Evolutionary conservation across 192 early-diverging fungal genomes (phyloP), one percentile per base, ranked within the genome.

Genomic region (Haplosporangium gracile): DNA sequence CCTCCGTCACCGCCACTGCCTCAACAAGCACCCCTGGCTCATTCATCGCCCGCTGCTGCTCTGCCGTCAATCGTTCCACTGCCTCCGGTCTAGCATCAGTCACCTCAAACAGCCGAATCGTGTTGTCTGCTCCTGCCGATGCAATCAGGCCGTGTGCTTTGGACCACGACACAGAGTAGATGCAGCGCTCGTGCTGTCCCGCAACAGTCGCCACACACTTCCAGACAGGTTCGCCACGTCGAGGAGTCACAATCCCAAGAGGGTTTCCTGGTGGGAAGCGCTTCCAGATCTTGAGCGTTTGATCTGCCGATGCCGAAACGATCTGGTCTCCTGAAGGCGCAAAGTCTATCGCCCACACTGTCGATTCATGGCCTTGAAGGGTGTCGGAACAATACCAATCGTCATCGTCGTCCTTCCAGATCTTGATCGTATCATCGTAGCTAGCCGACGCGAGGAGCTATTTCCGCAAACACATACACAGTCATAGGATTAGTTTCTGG

Each of bases 331-430:
- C 94, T 9, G 89, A 75, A 10, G 88, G 89, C 81, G 97, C 93
- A 74, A 99, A 99, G 75, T 98, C 98, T 4, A 97, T 93, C 0
- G 90, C 92, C 98, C 98, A 99, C 4, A 99, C 97, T 0, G 98
- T 99, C 29, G 96, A 97, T 26, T 90, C 90, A 78, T 98, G 97
- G 11, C 96, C 97, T 20, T 92, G 88, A 38, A 99, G 89, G 20
- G 96, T 96, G 65, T 96, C 95, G 29, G 95, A 93, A 78, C 96
- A 97, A 82, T 95, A 95, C 98, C 98, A 99, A 88, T 99, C 98
- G 78, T 99, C 98, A 75, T 96, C 95, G 76, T 99, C 96, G 40
- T 99, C 98, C 68, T 90, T 92, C 97, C 97, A 99, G 42, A 99
- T 91, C 77, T 96, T 95, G 74, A 99, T 94, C 5, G 97, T 97